Conservation (phyloP, 345 rosid genomes). For the Alliaria petiolata region DNA sequence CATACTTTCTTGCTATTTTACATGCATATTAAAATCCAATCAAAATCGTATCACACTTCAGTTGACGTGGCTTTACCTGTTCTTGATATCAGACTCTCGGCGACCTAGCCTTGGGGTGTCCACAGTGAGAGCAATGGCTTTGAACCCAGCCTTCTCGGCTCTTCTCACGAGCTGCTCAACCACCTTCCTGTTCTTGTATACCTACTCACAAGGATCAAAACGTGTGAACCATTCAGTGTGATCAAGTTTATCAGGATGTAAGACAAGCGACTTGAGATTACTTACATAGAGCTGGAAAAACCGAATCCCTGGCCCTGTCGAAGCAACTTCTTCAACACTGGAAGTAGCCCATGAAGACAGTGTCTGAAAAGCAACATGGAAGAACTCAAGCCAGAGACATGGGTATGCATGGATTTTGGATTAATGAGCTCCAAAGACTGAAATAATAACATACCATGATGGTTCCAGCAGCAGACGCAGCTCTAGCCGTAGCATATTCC, state of each 20-base stretch:
- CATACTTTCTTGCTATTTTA: background rate
- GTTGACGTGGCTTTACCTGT: slow-evolving; percentile 40
- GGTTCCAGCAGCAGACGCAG: slow-evolving; percentile 71
- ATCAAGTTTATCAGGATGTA: background rate
- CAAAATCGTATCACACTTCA: background rate
- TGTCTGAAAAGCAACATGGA: slow-evolving; percentile 48
- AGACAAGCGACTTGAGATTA: background rate
- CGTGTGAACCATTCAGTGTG: slow-evolving; percentile 15
- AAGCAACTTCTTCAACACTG: slow-evolving; percentile 92
- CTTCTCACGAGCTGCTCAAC: slow-evolving; percentile 84
- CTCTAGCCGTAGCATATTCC: slow-evolving; percentile 82
- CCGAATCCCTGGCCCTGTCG: slow-evolving; percentile 85
- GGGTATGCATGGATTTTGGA: background rate
- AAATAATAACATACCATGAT: slow-evolving; percentile 50
- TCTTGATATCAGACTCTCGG: slow-evolving; percentile 92
- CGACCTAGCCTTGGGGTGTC: slow-evolving; percentile 93
- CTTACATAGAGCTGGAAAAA: slow-evolving; percentile 91
- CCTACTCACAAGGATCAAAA: slow-evolving; percentile 35
- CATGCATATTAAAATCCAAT: background rate
- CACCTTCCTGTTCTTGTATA: slow-evolving; percentile 70
- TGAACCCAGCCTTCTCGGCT: slow-evolving; percentile 92
- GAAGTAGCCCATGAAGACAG: slow-evolving; percentile 93
- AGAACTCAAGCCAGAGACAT: background rate
- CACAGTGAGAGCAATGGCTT: slow-evolving; percentile 94
- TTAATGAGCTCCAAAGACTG: background rate